Base-by-base conservation (phyloP, 352 stramenopile species). In the Phytophthora lateralis region DNA sequence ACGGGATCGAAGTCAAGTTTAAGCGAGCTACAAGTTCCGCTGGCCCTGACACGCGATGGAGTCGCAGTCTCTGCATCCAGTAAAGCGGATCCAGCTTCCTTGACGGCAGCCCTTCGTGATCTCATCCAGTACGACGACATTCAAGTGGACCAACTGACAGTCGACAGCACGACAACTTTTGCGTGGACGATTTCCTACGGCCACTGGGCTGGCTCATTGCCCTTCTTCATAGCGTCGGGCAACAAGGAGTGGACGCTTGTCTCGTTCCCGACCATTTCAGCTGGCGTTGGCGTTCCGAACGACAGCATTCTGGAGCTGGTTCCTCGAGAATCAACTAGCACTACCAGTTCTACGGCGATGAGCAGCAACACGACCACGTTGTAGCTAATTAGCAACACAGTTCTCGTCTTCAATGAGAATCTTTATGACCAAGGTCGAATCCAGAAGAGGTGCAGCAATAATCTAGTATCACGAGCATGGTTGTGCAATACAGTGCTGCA, bases 101-200 rank as follows among this genome's bases (percentile, higher is more conserved):
- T 82, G 24, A 11, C 61, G 14, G 6, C 12, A 0, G 55, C 70
- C 9, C 55, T 86, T 2, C 72, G 58, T 12, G 11, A 14, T 7
- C 41, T 86, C 9, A 65, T 89, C 6, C 53, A 72, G 20, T 82
- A 73, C 44, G 63, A 77, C n/a, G 68, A 75, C 43, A 63, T 89
- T 38, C 50, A 58, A 34, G 76, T 82, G 6, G 43, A 43, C 37
- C 61, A 82, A 45, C 44, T 41, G 10, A 32, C 38, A 29, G 30
- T 59, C 18, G 53, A 71, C n/a, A 69, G 26, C 24, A 12, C 44
- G 4, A 63, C 59, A 5, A 45, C 44, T n/a, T 63, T 76, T 6
- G 46, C 63, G 51, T 81, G 73, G 73, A 68, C 47, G 20, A 70
- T 81, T 24, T 44, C 42, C 29, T 82, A 82, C 52, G 59, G 47